These are phyloP conservation scores for Debaryomyces coudertii DNA, from an alignment of 1,139 yeast species.

Conservation along the genomic window DNA sequence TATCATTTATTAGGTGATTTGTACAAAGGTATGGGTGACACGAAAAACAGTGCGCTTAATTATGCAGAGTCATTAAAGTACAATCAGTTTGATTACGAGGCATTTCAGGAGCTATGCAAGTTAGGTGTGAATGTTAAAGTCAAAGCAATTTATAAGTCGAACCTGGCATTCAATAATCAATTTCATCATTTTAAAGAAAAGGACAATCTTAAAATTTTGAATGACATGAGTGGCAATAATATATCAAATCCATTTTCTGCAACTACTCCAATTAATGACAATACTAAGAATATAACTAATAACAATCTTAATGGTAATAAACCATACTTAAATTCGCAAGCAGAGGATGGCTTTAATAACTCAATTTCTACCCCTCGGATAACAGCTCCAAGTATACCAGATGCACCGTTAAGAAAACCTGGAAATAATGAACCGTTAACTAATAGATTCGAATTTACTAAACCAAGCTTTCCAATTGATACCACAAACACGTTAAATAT, in stretches of 20 bases:
- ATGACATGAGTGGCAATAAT: constrained; percentile 9
- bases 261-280: constrained; percentile 15
- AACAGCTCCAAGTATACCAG: constrained; percentile 46
- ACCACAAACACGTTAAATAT: background rate
- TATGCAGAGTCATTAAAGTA: constrained; percentile 68
- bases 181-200: constrained; percentile 4
- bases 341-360: constrained; percentile 30
- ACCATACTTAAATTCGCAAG: constrained; percentile 16
- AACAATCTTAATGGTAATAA: constrained; percentile 26
- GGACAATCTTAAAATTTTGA: constrained; percentile 1
- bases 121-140: constrained; percentile 71
- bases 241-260: constrained; percentile 32
- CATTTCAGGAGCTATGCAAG: constrained; percentile 74
- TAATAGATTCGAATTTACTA: constrained; percentile 36
- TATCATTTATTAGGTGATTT: constrained; percentile 73
- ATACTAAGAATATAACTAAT: constrained; percentile 13
- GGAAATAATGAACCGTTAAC: constrained; percentile 22
- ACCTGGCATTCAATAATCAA: constrained; percentile 11
- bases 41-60: constrained; percentile 64
- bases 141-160: constrained; percentile 56
- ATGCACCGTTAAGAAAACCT: constrained; percentile 56
- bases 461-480: constrained; percentile 33
- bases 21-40: constrained; percentile 59
- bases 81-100: constrained; percentile 87
- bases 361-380: constrained; percentile 52